Base-by-base conservation (phyloP, 768 basidiomycete genomes). In the Rhodotorula toruloides region DNA sequence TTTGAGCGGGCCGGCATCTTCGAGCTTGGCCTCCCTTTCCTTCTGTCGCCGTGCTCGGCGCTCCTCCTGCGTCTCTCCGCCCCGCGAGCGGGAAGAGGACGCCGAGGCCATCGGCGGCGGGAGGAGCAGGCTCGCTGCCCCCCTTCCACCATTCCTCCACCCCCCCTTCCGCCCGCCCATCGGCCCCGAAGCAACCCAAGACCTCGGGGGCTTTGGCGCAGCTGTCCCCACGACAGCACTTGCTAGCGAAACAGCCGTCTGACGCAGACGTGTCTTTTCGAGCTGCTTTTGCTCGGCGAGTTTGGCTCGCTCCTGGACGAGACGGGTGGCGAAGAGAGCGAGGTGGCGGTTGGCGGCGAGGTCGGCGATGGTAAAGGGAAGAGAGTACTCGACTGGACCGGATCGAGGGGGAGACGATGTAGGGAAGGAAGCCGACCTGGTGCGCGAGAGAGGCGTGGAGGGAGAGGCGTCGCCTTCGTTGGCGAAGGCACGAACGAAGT, bases 311-410 rank as follows among this genome's bases (percentile, higher is more conserved):
- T 39, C 27, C 22, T 61, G 60, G 50, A 52, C 60, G 17, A 54
- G 27, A 13, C 60, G 50, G 0, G 32, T n/a, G 5, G 60, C 60
- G n/a, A 61, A 61, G 25, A 54, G 42, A 2, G 40, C 5, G 32
- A 61, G 50, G 27, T 44, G 25, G 1, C 0, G 0, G 43, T 37
- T 44, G 21, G 48, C 43, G 11, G 14, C 31, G 14, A 60, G 32
- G 40, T 31, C 29, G 3, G 49, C 4, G 31, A 60, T 40, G 31
- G 59, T 43, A 42, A 60, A 60, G 19, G 59, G 59, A 32, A 53
- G 39, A 6, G 50, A 25, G 25, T 32, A 4, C 40, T 25, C 49
- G 17, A 25, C 39, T 12, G 25, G 11, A 2, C 42, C 22, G 11
- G 58, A 27, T 49, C 32, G 16, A 1, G 29, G 13, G 25, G 32